These are phyloP conservation scores for Hypoxylon cercidicola DNA, from an alignment of 495 filamentous ascomycete genomes.

Conservation along the genomic window DNA sequence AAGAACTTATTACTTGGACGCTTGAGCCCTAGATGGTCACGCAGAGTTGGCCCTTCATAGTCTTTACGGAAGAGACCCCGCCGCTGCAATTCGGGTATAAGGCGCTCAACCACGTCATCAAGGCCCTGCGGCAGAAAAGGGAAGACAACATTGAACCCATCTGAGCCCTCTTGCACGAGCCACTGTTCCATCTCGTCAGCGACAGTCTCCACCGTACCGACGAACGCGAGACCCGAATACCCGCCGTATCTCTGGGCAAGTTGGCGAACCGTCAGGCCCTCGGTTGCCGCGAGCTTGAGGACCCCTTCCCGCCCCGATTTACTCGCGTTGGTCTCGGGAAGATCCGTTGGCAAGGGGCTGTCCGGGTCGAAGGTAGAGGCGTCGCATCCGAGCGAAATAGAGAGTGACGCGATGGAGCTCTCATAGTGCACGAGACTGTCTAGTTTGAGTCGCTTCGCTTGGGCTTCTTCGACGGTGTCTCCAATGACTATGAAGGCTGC, in stretches of 20 bases:
- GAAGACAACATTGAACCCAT: constrained; percentile 61
- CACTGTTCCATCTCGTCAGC: constrained; percentile 62
- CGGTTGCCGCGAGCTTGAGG: constrained; percentile 54
- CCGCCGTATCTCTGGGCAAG: constrained; percentile 63
- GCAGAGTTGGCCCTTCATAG: constrained; percentile 52
- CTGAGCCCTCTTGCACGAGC: constrained; percentile 56
- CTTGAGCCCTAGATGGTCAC: constrained; percentile 63
- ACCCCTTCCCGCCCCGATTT: constrained; percentile 59
- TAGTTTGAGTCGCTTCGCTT: constrained; percentile 58
- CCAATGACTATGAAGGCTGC: constrained; percentile 59
- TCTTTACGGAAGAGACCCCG: constrained; percentile 62
- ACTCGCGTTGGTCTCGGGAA: constrained; percentile 65
- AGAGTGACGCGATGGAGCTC: constrained; percentile 65
- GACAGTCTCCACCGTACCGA: constrained; percentile 60
- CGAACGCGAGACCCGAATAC: constrained; percentile 62
- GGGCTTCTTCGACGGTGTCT: constrained; percentile 60
- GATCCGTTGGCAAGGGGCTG: constrained; percentile 55
- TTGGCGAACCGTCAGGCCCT: constrained; percentile 60
- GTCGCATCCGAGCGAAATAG: constrained; percentile 59
- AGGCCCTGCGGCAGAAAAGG: constrained; percentile 63
- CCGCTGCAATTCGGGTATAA: constrained; percentile 64
- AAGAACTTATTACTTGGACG: constrained; percentile 65
- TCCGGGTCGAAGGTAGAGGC: constrained; percentile 61
- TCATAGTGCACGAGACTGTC: constrained; percentile 67
- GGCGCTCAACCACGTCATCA: constrained; percentile 58